Percentiles rank a stretch among this genome's conserved stretches.
These are phyloP conservation scores for Sarcodon sp. DNA, from an alignment of 768 basidiomycete species.

Conservation along the genomic window DNA sequence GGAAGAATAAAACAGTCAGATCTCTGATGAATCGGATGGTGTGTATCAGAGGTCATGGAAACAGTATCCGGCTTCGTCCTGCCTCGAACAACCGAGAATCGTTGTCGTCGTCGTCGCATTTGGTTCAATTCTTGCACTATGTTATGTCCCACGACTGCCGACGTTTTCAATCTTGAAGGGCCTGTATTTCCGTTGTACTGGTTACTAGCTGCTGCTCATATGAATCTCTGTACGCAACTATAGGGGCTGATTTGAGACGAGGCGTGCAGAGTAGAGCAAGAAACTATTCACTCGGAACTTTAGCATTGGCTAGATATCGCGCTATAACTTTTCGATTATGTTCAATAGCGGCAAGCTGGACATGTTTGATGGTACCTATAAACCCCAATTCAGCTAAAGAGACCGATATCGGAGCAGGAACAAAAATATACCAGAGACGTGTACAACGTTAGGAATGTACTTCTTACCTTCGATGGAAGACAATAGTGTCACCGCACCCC, in stretches of 20 bases:
- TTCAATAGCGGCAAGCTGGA: conserved; percentile 62
- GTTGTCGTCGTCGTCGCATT: no score
- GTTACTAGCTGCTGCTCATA: conserved; percentile 44
- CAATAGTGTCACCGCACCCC: conserved; percentile 68
- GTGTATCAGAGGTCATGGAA: no score
- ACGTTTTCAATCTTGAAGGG: conserved; percentile 42
- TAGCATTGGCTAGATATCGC: conserved; percentile 41
- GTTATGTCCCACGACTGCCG: not conserved
- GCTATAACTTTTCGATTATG: conserved; percentile 66
- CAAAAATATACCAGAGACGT: conserved; percentile 55
- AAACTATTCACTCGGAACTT: conserved; percentile 32
- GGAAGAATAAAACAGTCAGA: no score
- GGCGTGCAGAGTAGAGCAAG: not conserved
- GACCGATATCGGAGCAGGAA: not conserved
- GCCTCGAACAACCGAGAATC: no score
- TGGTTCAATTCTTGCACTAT: not conserved
- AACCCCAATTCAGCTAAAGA: not conserved
- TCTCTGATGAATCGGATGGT: no score
- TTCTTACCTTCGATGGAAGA: conserved; percentile 42
- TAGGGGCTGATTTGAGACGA: not conserved
- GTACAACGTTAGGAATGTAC: conserved; percentile 67
- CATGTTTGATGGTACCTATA: conserved; percentile 78
- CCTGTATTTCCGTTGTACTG: conserved; percentile 49
- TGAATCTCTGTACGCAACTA: conserved; percentile 48
- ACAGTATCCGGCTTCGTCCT: no score